Evolutionary conservation across 768 basidiomycete species (phyloP).

Genomic region (Porpolomopsis calyptriformis): DNA sequence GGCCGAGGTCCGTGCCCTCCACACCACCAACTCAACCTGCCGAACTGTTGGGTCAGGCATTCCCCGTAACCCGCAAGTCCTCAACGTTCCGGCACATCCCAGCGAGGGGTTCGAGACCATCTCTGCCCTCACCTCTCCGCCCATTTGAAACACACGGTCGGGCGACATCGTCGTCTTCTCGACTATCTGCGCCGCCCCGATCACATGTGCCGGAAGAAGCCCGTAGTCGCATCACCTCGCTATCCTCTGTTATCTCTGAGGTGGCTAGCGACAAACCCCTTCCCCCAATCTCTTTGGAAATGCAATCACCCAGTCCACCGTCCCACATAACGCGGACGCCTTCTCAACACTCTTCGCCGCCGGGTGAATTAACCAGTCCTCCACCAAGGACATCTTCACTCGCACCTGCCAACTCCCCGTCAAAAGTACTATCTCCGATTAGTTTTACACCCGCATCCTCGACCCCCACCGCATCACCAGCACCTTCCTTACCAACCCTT

Average conservation of each 20-base stretch:
- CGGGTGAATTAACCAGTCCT: constrained; percentile 1
- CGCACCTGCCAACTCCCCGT: constrained; percentile 7
- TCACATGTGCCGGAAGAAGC: constrained; percentile 3
- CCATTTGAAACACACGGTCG: constrained; percentile 15
- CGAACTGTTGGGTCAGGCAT: neutral
- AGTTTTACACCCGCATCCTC: constrained; percentile 5
- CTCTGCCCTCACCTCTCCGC: constrained; percentile 24
- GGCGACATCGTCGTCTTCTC: constrained; percentile 13
- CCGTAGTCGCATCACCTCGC: constrained; percentile 8
- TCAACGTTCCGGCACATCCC: constrained; percentile 45
- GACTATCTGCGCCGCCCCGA: neutral
- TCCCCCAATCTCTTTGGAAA: constrained; percentile 6
- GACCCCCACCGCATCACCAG: constrained; percentile 11
- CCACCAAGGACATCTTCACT: constrained; percentile 7
- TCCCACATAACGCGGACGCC: constrained; percentile 10
- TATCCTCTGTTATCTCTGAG: constrained; percentile 9
- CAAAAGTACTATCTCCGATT: constrained; percentile 1
- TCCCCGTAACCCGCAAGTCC: constrained; percentile 17
- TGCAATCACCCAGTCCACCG: constrained; percentile 7
- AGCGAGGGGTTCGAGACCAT: constrained; percentile 24
- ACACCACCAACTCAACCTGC: neutral
- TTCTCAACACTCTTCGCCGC: neutral
- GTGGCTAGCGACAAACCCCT: constrained; percentile 5
- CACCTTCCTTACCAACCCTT: constrained; percentile 16
- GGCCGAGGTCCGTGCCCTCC: neutral